These are phyloP conservation scores for Barbarea vulgaris DNA, from an alignment of 345 rosid species.

Conservation along the genomic window DNA sequence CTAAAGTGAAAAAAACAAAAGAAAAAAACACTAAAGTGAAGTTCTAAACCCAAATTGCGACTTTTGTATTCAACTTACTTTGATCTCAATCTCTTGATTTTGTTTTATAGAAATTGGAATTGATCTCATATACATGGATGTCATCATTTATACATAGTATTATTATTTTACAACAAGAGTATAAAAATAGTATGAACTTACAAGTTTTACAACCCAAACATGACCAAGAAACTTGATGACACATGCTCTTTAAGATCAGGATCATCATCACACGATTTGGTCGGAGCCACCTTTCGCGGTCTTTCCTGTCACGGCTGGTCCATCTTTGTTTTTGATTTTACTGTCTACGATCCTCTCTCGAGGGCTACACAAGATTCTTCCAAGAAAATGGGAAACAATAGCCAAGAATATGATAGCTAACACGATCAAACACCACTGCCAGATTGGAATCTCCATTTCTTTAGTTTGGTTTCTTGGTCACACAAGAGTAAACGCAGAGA, in stretches of 20 bases:
- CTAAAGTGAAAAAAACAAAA: no score
- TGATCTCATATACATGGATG: background rate
- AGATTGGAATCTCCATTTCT: slow-evolving; percentile 37
- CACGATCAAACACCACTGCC: slow-evolving; percentile 38
- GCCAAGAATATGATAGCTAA: slow-evolving; percentile 30
- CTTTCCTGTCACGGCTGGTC: slow-evolving; percentile 12
- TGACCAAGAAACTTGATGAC: slow-evolving; percentile 3
- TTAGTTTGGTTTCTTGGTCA: slow-evolving; percentile 6
- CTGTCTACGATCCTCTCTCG: slow-evolving; percentile 34
- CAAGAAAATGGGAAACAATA: slow-evolving; percentile 29
- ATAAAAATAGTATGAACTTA: background rate
- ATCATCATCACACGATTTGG: slow-evolving; percentile 24
- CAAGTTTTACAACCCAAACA: slow-evolving; percentile 11
- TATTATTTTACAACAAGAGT: slow-evolving; percentile 8
- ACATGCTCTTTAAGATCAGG: background rate
- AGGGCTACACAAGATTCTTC: slow-evolving; percentile 29
- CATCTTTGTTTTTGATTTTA: slow-evolving; percentile 18
- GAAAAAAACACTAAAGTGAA: no score
- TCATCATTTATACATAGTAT: background rate
- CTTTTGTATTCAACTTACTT: background rate
- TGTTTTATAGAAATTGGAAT: background rate
- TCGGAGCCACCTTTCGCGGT: slow-evolving; percentile 5
- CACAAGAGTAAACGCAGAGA: slow-evolving; percentile 2
- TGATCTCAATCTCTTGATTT: background rate
- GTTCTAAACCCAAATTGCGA: background rate